A percentile compares a stretch with the other conserved stretches of the same genome.
phyloP scores from a whole-genome alignment of 371 early-diverging fungal species.

The Lichtheimia corymbifera region DNA sequence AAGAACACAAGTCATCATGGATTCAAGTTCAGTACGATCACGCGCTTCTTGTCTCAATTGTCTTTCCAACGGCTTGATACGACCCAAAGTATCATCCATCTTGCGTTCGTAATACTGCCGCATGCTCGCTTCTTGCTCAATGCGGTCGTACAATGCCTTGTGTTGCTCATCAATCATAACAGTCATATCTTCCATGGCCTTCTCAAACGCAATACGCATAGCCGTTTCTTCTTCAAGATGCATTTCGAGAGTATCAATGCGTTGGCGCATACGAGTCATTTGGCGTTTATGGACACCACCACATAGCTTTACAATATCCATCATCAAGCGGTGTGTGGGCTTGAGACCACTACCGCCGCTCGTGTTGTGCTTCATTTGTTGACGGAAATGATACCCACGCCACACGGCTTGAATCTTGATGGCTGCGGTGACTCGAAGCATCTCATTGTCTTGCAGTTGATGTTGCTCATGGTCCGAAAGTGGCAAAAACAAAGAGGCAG shows the following conservation, averaged over 20 bases:
- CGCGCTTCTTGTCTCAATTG: slow-evolving; percentile 30
- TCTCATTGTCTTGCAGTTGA: slow-evolving; percentile 22
- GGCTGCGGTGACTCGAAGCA: slow-evolving; percentile 24
- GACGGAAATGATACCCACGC: slow-evolving; percentile 33
- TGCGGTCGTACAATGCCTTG: slow-evolving; percentile 34
- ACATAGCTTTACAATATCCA: slow-evolving; percentile 19
- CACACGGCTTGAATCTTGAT: slow-evolving; percentile 33
- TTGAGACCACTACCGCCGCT: background rate
- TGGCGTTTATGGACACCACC: slow-evolving; percentile 9
- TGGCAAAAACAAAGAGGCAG: slow-evolving; percentile 40
- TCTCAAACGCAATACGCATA: slow-evolving; percentile 47
- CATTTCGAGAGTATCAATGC: slow-evolving; percentile 24
- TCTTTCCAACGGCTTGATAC: slow-evolving; percentile 34
- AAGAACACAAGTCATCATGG: slow-evolving; percentile 37
- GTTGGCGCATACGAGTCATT: slow-evolving; percentile 21
- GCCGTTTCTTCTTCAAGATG: slow-evolving; percentile 37
- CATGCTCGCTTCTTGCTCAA: slow-evolving; percentile 38
- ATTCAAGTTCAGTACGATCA: slow-evolving; percentile 36
- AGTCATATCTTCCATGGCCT: slow-evolving; percentile 53
- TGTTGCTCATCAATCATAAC: slow-evolving; percentile 44
- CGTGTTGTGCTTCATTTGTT: slow-evolving; percentile 26
- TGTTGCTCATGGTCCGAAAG: slow-evolving; percentile 28
- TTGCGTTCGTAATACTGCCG: slow-evolving; percentile 35
- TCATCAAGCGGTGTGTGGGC: slow-evolving; percentile 17
- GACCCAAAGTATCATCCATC: slow-evolving; percentile 28